Conservation (phyloP, 345 rosid genomes). For the Cardamine occulta region DNA sequence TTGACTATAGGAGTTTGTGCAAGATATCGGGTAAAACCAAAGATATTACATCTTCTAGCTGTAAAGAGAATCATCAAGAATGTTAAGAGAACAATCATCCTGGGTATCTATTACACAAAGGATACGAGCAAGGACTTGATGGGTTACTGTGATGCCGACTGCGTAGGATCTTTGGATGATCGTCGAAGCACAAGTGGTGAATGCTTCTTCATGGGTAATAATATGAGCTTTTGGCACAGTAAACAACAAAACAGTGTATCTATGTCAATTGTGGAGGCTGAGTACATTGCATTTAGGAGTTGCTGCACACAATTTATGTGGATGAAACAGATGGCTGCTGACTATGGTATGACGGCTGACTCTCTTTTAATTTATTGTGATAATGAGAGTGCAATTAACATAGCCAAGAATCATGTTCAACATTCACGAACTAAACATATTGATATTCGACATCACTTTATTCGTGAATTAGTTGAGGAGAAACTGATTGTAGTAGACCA, state of each 20-base stretch:
- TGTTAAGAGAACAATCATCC: too few species aligned
- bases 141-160: too few species aligned
- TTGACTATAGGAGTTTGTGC: too few species aligned
- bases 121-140: too few species aligned
- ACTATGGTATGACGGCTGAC: neutral
- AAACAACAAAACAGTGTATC: neutral
- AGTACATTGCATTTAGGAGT: neutral
- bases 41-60: too few species aligned
- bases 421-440: neutral
- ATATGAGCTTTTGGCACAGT: neutral
- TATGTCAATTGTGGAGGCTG: neutral
- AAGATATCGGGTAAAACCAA: too few species aligned
- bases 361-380: neutral
- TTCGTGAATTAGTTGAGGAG: slow-evolving; percentile 14
- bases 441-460: neutral
- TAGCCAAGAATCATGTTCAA: neutral
- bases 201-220: neutral
- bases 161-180: too few species aligned
- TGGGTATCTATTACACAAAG: too few species aligned
- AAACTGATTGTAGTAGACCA: slow-evolving; percentile 7
- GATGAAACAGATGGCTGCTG: neutral
- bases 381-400: neutral
- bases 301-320: neutral
- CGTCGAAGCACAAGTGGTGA: neutral
- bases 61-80: too few species aligned